A percentile compares a stretch with the other conserved stretches of the same genome.
Evolutionary conservation across 1,284 basidiomycete genomes (phyloP).

Genomic region (Naganishia sp.): DNA sequence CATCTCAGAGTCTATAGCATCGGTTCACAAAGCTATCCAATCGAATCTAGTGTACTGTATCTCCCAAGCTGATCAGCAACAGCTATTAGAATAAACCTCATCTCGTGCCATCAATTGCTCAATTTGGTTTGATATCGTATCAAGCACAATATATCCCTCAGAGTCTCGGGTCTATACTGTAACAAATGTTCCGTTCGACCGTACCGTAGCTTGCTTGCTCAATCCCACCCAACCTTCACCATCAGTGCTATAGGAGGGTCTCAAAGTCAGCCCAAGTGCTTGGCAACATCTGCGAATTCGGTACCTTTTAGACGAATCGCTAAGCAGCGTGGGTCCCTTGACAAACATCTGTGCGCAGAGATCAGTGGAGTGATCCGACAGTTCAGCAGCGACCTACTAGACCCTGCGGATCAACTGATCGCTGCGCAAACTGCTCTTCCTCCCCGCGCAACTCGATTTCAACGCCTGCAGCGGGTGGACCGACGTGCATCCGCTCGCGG

Average conservation of each 20-base stretch:
- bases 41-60: too few relatives aligned
- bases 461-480: conserved; percentile 4
- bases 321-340: conserved; percentile 1
- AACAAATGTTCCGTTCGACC: conserved; percentile 16
- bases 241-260: neutral
- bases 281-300: neutral
- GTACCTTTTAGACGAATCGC: neutral
- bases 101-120: too few relatives aligned
- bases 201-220: neutral
- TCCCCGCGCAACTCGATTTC: conserved; percentile 15
- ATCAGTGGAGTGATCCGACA: neutral
- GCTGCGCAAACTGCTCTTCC: neutral
- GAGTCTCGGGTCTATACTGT: neutral
- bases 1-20: too few relatives aligned
- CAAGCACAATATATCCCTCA: too few relatives aligned
- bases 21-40: too few relatives aligned
- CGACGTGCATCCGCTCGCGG: conserved; percentile 9
- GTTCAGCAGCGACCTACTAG: neutral
- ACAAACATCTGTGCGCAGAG: conserved; percentile 2
- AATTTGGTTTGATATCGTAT: neutral
- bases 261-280: neutral
- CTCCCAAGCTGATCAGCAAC: too few relatives aligned
- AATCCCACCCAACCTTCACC: neutral
- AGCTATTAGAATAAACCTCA: too few relatives aligned
- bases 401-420: conserved; percentile 5